Base-by-base conservation (phyloP, 495 filamentous ascomycete species). In the Cercophora samala region DNA sequence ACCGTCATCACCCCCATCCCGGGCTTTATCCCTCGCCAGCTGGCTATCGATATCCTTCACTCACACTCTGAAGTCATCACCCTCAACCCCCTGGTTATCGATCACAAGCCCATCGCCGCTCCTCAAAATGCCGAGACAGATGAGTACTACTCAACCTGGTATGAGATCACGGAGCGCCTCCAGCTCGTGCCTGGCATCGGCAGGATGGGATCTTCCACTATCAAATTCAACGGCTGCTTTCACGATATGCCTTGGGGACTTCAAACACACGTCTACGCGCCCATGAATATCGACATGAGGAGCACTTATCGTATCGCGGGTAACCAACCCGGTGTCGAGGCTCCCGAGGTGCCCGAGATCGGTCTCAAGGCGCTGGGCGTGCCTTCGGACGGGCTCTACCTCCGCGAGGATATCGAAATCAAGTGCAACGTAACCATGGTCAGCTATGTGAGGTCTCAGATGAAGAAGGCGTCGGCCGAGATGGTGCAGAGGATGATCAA, bases 201-300 rank as follows among this genome's bases (percentile, higher is more conserved):
- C 26, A 85, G 81, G 64, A 79, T 88, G 58, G 82, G 87, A 19
- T 82, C 84, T 58, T 77, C 87, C 69, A 88, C 86, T 59, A 84
- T 92, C 64, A 87, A 80, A 66, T 93, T 91, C 84, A 89, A 90
- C 69, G 90, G 84, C 68, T 89, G 87, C 78, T 92, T 93, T 78
- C 86, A 91, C 71, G 85, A 93, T 70, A 81, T 88, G 59, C 81
- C 85, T 9, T 84, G 86, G 76, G 90, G 90, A 1, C 76, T 93
- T 22, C 86, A 90, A 75, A 91, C 90, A 2, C 90, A 93, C 75
- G 84, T 88, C 65, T 91, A 90, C 66, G 89, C 87, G 3, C 90
- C 90, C 4, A 78, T 84, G 75, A 78, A 78, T 25, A 76, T 84
- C 62, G 82, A 84, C 68, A 74, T 84, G 63, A 80, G 81, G 63